Conservation (phyloP, 2,329 filamentous ascomycete genomes). For the Pseudogymnoascus sp. region DNA sequence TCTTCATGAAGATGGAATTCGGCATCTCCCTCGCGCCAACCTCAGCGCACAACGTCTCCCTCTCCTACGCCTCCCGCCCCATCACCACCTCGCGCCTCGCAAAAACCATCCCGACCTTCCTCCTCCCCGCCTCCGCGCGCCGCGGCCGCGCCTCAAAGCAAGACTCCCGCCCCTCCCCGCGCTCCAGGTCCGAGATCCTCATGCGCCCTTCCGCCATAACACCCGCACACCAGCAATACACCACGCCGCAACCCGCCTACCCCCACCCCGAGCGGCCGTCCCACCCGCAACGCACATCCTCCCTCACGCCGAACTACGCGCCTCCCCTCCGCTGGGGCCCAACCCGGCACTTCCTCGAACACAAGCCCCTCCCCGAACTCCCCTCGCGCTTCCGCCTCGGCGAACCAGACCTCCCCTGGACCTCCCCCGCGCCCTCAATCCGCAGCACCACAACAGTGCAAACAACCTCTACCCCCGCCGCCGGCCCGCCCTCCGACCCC, state of each 20-base stretch:
- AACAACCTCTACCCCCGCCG: neutral
- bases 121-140: neutral
- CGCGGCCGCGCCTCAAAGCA: neutral
- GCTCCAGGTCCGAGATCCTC: neutral
- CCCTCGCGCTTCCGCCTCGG: constrained; percentile 26
- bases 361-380: constrained; percentile 20
- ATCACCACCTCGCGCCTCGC: neutral
- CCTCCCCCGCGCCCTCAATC: constrained; percentile 14
- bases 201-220: neutral
- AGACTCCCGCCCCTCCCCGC: neutral
- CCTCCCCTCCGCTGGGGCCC: neutral
- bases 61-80: neutral
- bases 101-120: neutral
- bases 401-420: constrained; percentile 26
- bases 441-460: neutral
- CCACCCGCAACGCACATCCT: neutral
- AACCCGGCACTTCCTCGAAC: neutral
- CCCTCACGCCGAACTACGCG: neutral
- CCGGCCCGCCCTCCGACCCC: neutral
- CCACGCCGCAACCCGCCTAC: neutral
- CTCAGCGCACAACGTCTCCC: neutral
- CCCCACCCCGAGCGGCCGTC: neutral
- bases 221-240: neutral
- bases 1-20: neutral
- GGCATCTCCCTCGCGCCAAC: neutral